Evolutionary conservation across 2,329 filamentous ascomycete genomes (phyloP), one percentile per base, ranked within the genome.

Genomic region (Sporothrix luriei): DNA sequence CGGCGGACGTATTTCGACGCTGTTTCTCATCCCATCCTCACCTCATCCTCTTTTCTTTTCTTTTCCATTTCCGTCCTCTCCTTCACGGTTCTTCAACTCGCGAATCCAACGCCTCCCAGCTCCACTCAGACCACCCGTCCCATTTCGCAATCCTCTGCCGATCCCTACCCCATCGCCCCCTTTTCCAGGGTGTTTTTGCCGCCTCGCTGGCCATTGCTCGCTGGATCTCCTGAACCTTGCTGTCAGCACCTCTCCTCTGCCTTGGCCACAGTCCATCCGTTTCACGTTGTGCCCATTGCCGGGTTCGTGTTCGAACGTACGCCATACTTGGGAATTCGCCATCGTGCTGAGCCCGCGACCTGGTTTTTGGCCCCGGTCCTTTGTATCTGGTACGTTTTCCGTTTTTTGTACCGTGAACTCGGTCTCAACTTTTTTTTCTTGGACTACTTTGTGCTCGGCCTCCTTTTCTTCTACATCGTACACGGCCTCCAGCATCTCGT

Each of bases 81-180:
- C 14, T 33, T n/a, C 52, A 26, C 38, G 4, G 4, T 33, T 33
- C 55, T 40, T 33, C 55, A 40, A 7, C 19, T 16, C 54, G 21
- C 55, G 19, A 43, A 61, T 24, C 55, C 52, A 33, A n/a, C n/a
- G n/a, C n/a, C n/a, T n/a, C n/a, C n/a, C n/a, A n/a, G n/a, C n/a
- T 61, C 57, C 57, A 61, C 55, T 57, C 29, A 61, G 16, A 21
- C 57, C 57, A 61, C 33, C 61, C 43, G 61, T 33, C 24, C 59
- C 43, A 33, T 51, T 51, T 65, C 61, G 57, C 57, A 24, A 43
- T 16, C n/a, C n/a, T 46, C 38, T 62, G 57, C 57, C 57, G 57
- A 62, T 62, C 57, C 57, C 57, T 26, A 62, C 57, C 55, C 57
- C 57, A 61, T 46, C 57, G 57, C 38, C 57, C 57, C 61, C 43